phyloP scores from a whole-genome alignment of 2,329 filamentous ascomycete species.

The Monilinia aucupariae region DNA sequence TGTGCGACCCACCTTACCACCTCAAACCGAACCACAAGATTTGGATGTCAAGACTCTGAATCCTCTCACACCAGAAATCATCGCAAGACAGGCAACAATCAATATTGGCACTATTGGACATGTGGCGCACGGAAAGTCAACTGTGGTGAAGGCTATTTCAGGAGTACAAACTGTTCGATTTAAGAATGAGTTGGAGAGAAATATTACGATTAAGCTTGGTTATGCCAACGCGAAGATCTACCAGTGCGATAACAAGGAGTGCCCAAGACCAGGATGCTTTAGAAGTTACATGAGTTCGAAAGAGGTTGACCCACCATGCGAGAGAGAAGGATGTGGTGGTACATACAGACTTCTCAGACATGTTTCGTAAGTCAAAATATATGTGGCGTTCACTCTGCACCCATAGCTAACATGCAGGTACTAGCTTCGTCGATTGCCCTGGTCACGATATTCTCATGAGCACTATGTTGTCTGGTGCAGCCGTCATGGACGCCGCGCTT shows the following conservation, averaged over 20 bases:
- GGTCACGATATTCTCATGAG: constrained; percentile 99
- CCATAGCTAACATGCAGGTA: constrained; percentile 29
- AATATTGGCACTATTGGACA: constrained; percentile 98
- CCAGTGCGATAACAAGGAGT: constrained; percentile 89
- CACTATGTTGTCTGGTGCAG: constrained; percentile 98
- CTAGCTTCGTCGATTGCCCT: constrained; percentile 92
- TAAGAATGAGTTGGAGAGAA: constrained; percentile 98
- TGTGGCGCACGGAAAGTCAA: constrained; percentile 98
- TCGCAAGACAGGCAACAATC: constrained; percentile 95
- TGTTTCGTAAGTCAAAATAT: constrained; percentile 65
- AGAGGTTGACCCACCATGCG: constrained; percentile 93
- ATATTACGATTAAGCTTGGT: constrained; percentile 99
- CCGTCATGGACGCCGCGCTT: constrained; percentile 98
- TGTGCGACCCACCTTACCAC: constrained; percentile 64
- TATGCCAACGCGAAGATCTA: constrained; percentile 99
- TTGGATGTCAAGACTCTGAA: constrained; percentile 76
- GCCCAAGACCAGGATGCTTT: constrained; percentile 92
- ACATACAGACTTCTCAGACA: constrained; percentile 85
- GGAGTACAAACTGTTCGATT: constrained; percentile 98
- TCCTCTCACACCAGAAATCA: constrained; percentile 92
- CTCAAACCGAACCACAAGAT: constrained; percentile 87
- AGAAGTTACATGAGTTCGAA: constrained; percentile 98
- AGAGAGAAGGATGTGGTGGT: constrained; percentile 84
- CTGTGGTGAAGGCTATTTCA: constrained; percentile 97
- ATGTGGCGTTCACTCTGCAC: constrained; percentile 3